Base-by-base conservation (phyloP, 176 grass and related monocot species). In the Triticum monococcum region DNA sequence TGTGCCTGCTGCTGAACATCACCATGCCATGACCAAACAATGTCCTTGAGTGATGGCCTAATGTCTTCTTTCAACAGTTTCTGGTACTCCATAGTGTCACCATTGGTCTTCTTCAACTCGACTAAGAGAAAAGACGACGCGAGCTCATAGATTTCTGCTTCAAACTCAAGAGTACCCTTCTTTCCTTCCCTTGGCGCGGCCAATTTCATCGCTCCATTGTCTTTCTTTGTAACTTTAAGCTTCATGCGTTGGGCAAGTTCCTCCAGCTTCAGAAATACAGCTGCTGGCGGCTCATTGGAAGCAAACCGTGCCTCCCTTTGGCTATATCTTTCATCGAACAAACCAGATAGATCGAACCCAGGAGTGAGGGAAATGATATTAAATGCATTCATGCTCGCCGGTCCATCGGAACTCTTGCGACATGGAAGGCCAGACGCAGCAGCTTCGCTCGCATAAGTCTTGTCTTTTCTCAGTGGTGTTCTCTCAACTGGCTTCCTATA, bases 41-140 rank as follows among this genome's bases (percentile, higher is more conserved):
- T 87, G 59, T 98, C 85, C 11, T 79, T 80, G 3, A 97, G 86
- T 48, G 91, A 90, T 23, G 92, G 95, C 59, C 89, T 92, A 79
- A 98, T 77, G n/a, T 85, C 81, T 38, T 95, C 91, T 81, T 88
- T 89, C 83, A 98, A 62, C 62, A 93, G 14, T 23, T 89, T 89
- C n/a, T 95, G 91, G 84, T 95, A 95, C 79, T 93, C 95, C 85
- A 95, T 30, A 10, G 91, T 95, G 80, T 98, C 95, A 26, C 95
- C 95, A 74, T 75, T 91, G 9, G 87, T 85, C 80, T 91, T 93
- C 38, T 88, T 95, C 79, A 93, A 85, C 85, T 98, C 93, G 3
- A 95, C 88, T 68, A 98, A 80, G 43, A 93, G 84, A 63, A 98
- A 88, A 40, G 80, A 83, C 50, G 85, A 80, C 28, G 80, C 77